Evolutionary conservation across 768 basidiomycete species (phyloP).

Genomic region (Calocera viscosa): DNA sequence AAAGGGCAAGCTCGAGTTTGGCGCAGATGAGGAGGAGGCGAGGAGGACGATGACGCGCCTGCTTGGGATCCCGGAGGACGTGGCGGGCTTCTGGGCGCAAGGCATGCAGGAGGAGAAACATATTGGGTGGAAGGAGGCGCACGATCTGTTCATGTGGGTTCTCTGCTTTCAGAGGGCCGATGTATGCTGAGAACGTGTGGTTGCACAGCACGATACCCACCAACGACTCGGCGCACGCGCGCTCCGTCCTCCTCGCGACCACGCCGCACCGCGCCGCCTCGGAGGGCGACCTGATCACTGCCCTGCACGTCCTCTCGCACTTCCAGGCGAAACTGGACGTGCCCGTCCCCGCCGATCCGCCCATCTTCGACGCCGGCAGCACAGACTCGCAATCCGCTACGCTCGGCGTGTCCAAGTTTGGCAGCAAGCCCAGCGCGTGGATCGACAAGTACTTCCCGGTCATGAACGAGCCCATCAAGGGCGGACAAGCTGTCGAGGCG

Average conservation of each 20-base stretch:
- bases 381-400: conserved; percentile 55
- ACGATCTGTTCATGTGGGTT: neutral
- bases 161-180: neutral
- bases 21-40: neutral
- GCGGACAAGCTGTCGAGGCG: conserved; percentile 46
- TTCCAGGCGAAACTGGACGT: conserved; percentile 54
- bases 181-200: neutral
- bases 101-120: neutral
- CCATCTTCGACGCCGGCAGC: conserved; percentile 62
- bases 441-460: conserved; percentile 82
- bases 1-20: neutral
- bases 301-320: conserved; percentile 50
- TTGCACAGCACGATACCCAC: neutral
- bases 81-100: neutral
- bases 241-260: conserved; percentile 32
- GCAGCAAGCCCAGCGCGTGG: conserved; percentile 51
- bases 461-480: conserved; percentile 63
- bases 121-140: conserved; percentile 2
- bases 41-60: neutral
- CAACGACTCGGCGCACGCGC: conserved; percentile 2
- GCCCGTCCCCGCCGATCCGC: conserved; percentile 24
- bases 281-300: conserved; percentile 45
- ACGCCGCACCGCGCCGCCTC: conserved; percentile 67
- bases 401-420: conserved; percentile 34
- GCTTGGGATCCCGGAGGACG: neutral